Conservation (phyloP, 2,329 filamentous ascomycete species). For the Albifimbria verrucaria region DNA sequence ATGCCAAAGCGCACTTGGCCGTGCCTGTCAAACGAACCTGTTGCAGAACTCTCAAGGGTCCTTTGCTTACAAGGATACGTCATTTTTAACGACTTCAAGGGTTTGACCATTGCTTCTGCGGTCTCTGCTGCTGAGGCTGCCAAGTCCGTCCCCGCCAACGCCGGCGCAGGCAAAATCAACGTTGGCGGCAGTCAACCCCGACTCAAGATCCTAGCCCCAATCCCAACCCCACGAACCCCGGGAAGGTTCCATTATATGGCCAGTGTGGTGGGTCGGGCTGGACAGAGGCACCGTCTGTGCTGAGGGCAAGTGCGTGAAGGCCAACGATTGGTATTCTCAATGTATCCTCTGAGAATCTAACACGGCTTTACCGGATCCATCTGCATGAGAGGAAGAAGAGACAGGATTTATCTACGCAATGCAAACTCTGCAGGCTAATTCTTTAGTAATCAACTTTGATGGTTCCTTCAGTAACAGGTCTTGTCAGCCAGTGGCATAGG, state of each 20-base stretch:
- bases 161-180: neutral
- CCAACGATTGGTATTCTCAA: neutral
- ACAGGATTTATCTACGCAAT: too few relatives aligned
- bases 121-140: neutral
- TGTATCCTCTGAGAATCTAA: too few relatives aligned
- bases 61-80: conserved; percentile 9
- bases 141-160: neutral
- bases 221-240: neutral
- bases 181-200: neutral
- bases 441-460: too few relatives aligned
- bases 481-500: too few relatives aligned
- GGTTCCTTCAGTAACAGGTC: too few relatives aligned
- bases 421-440: too few relatives aligned
- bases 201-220: neutral
- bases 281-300: neutral
- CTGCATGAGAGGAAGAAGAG: too few relatives aligned
- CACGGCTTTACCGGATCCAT: too few relatives aligned
- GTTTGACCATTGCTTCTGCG: neutral
- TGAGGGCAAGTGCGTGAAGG: neutral
- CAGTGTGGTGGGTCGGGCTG: neutral
- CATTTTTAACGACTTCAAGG: conserved; percentile 12
- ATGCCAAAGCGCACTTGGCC: conserved; percentile 11
- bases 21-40: conserved; percentile 11
- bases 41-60: conserved; percentile 6
- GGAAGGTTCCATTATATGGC: neutral